These are phyloP conservation scores for Suillus weaverae DNA, from an alignment of 768 basidiomycete genomes.

Conservation along the genomic window DNA sequence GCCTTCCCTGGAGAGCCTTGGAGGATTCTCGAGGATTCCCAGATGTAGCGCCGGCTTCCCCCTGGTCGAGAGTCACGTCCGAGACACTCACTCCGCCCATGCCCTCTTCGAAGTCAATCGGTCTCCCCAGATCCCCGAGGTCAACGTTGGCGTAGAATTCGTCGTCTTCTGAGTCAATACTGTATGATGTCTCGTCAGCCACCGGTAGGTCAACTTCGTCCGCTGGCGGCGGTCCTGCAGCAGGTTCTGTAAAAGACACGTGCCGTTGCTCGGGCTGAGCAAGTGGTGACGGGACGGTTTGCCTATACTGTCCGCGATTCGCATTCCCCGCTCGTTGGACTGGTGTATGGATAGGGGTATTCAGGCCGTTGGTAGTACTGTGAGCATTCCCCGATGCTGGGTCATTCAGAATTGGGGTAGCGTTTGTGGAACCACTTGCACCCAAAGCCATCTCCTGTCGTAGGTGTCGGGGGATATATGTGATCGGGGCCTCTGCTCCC, in stretches of 20 bases:
- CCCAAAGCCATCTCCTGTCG: conserved; percentile 28
- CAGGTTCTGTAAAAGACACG: conserved; percentile 14
- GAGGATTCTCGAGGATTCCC: not conserved
- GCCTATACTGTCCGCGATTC: conserved; percentile 4
- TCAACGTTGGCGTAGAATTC: conserved; percentile 61
- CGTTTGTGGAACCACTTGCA: conserved; percentile 7
- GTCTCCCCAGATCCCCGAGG: conserved; percentile 40
- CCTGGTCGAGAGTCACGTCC: conserved; percentile 4
- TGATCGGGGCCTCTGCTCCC: conserved; percentile 20
- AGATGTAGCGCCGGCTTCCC: not conserved
- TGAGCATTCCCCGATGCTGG: not conserved
- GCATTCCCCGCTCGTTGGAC: conserved; percentile 13
- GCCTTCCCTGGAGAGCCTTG: not conserved
- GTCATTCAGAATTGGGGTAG: conserved; percentile 1
- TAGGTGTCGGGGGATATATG: conserved; percentile 43
- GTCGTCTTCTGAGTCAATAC: conserved; percentile 66
- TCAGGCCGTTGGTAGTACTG: conserved; percentile 21
- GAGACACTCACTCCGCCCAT: conserved; percentile 15
- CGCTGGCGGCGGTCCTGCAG: not conserved
- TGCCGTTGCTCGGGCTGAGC: conserved; percentile 16
- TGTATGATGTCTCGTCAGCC: conserved; percentile 38
- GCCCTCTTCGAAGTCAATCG: conserved; percentile 43
- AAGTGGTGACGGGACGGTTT: conserved; percentile 10
- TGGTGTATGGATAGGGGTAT: conserved; percentile 38
- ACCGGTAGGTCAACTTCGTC: conserved; percentile 9